phyloP scores from a whole-genome alignment of 305 asterid species.

The Ruellia speciosa region DNA sequence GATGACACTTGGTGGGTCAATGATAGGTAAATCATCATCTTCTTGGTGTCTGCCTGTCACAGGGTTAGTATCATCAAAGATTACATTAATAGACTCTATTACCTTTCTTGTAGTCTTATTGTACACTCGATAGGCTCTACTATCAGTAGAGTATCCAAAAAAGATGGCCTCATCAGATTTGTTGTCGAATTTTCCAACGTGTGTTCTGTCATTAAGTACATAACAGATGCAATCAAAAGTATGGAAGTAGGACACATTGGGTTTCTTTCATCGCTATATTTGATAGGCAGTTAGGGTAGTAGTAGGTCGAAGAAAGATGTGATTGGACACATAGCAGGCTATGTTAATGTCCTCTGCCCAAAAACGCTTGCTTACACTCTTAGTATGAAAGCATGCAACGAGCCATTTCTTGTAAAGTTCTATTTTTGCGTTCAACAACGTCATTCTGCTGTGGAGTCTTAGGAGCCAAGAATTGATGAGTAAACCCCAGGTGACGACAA shows the following conservation, averaged over 20 bases:
- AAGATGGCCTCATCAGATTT: background rate
- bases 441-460: background rate
- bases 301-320: background rate
- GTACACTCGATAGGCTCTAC: background rate
- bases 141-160: background rate
- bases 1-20: too few species aligned
- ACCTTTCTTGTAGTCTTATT: background rate
- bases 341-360: background rate
- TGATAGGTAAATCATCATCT: too few species aligned
- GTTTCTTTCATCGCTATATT: background rate
- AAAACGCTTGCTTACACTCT: background rate
- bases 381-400: background rate
- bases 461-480: background rate
- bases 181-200: background rate
- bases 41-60: background rate
- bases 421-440: background rate
- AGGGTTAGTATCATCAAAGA: background rate
- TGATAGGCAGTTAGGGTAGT: background rate
- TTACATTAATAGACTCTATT: background rate
- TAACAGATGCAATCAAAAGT: background rate
- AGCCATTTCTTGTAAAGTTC: background rate
- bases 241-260: background rate
- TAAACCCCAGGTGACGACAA: background rate
- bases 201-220: background rate
- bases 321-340: background rate